Base-by-base conservation (phyloP, 495 filamentous ascomycete genomes). In the Clohesyomyces aquaticus region DNA sequence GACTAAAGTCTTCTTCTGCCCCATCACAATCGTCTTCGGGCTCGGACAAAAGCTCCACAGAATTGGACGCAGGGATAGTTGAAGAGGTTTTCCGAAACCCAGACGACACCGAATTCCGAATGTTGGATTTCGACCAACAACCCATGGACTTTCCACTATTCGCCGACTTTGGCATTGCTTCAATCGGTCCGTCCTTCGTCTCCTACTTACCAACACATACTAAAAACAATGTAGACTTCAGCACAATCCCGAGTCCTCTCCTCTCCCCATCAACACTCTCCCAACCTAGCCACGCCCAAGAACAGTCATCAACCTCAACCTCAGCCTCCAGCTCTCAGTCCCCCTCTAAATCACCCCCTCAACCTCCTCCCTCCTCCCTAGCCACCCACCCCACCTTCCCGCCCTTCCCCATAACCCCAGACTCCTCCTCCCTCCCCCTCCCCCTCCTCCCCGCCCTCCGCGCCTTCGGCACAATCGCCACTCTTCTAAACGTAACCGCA, bases 401-500 rank as follows among this genome's bases (percentile, higher is more conserved):
- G 29, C 22, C 49, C 38, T 63, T 69, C 29, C 59, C 53, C 16
- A 21, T 68, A 19, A 47, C 59, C 6, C 29, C 55, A 3, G 69
- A 71, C 53, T 45, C 43, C 28, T 22, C 4, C 6, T 26, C 21
- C 10, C 45, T 71, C 22, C 23, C 38, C 18, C 26, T 71, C 26
- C 69, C 69, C 9, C 4, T 57, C 22, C 43, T 71, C 23, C 16
- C 46, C 4, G 41, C 50, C 3, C 12, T 69, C 3, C 48, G 46
- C 27, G 63, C 61, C 16, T 61, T 59, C 49, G 29, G 26, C 0
- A 63, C 66, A 0, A 63, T 71, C 8, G 69, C 69, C 19, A 60
- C 51, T 11, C n/a, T 52, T 4, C 53, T 71, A 19, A 59, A 59
- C 55, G 23, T 58, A 38, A 21, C 35, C 23, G 10, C 48, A 28